These are phyloP conservation scores for Salix suchowensis DNA, from an alignment of 345 rosid genomes.

Conservation along the genomic window DNA sequence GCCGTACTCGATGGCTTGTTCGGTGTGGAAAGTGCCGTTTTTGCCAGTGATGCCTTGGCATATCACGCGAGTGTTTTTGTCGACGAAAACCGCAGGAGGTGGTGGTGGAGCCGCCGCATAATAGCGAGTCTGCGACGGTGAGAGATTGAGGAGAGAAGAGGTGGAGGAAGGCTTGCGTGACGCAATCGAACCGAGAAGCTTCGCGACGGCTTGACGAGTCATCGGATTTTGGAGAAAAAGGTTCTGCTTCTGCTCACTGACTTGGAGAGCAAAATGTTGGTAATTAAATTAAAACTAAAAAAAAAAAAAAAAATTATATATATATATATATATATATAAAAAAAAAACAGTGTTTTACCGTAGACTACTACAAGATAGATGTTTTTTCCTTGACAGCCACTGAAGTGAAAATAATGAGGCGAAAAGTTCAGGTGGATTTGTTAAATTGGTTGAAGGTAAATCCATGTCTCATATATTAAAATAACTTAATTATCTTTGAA, in stretches of 20 bases:
- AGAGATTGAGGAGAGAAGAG: neutral
- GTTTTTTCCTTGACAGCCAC: too few species aligned
- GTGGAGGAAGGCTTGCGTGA: constrained; percentile 8
- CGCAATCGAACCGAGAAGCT: neutral
- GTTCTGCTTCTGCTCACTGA: neutral
- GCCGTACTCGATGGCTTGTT: constrained; percentile 96
- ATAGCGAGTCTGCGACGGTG: constrained; percentile 29
- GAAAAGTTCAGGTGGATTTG: too few species aligned
- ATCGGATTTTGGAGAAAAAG: neutral
- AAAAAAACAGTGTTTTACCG: too few species aligned
- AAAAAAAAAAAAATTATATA: too few species aligned
- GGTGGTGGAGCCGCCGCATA: constrained; percentile 51
- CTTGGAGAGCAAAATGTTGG: too few species aligned
- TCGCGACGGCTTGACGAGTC: neutral
- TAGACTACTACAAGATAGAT: too few species aligned
- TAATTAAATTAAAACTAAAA: too few species aligned
- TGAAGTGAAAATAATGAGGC: too few species aligned
- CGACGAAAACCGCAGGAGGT: constrained; percentile 82
- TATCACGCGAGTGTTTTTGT: constrained; percentile 82
- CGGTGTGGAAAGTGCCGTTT: constrained; percentile 95
- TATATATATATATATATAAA: too few species aligned
- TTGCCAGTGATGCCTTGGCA: constrained; percentile 98
- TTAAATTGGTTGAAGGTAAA: too few species aligned
- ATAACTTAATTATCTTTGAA: too few species aligned
- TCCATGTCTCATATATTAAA: too few species aligned